These are phyloP conservation scores for Castanea sativa DNA, from an alignment of 306 rosid species.

Conservation along the genomic window DNA sequence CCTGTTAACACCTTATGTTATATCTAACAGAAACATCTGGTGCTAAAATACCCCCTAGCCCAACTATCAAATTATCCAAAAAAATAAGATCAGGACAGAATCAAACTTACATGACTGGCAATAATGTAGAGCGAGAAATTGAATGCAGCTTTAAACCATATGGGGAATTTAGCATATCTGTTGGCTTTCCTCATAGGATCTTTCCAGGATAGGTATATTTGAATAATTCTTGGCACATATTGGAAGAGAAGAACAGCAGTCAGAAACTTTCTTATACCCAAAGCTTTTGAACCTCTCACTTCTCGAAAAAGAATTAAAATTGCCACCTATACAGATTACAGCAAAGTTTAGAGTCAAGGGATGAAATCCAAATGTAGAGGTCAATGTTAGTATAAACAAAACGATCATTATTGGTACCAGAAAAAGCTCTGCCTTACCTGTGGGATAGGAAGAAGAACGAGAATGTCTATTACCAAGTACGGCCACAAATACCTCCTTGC, in stretches of 20 bases:
- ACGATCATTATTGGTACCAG: too few relatives aligned
- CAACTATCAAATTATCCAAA: too few relatives aligned
- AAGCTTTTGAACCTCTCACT: conserved; percentile 51
- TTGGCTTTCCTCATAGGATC: conserved; percentile 92
- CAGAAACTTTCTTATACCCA: conserved; percentile 74
- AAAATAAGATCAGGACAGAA: background rate
- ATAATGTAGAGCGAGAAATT: conserved; percentile 90
- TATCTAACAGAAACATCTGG: too few relatives aligned
- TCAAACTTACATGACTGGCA: conserved; percentile 84
- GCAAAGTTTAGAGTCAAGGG: conserved; percentile 12
- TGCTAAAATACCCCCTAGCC: too few relatives aligned
- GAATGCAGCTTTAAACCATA: conserved; percentile 92
- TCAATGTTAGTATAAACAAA: background rate
- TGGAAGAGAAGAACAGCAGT: conserved; percentile 69
- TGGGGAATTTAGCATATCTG: conserved; percentile 79
- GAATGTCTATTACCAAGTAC: conserved; percentile 82
- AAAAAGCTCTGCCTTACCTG: conserved; percentile 49
- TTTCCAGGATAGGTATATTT: conserved; percentile 75
- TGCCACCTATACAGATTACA: conserved; percentile 52
- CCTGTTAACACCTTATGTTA: too few relatives aligned
- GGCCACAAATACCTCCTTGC: conserved; percentile 80
- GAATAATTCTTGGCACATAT: conserved; percentile 71
- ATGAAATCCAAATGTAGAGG: background rate
- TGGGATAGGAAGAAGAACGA: conserved; percentile 91
- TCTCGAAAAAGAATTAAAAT: conserved; percentile 62